phyloP scores from a whole-genome alignment of 176 grass and related monocot genomes.

The Chloris gayana region DNA sequence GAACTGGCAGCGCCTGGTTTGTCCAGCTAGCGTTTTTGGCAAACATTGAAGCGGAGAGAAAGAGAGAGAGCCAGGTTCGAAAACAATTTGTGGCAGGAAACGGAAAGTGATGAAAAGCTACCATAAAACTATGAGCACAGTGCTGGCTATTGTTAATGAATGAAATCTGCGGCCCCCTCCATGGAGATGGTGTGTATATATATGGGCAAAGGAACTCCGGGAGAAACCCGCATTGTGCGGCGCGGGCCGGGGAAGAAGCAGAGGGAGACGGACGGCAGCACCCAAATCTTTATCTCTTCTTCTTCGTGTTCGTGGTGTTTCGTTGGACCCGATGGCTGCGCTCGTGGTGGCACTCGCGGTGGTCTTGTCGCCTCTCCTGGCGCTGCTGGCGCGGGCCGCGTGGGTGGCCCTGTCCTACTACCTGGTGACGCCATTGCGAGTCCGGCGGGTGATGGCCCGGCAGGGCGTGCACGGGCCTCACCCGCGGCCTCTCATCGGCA shows the following conservation, averaged over 20 bases:
- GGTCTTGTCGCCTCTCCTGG: conserved; percentile 21
- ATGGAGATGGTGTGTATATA: conserved; percentile 25
- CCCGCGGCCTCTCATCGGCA: conserved; percentile 60
- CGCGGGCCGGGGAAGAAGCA: neutral
- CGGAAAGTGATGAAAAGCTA: neutral
- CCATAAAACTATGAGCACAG: neutral
- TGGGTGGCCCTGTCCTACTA: conserved; percentile 83
- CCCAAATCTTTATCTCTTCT: neutral
- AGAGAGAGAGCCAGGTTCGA: neutral
- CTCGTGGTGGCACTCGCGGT: conserved; percentile 18
- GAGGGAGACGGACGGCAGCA: neutral
- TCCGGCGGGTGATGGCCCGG: conserved; percentile 63
- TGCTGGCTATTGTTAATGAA: neutral
- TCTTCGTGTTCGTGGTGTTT: no score
- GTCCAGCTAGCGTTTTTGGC: neutral
- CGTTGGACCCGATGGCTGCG: conserved; percentile 46
- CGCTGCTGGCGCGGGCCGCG: conserved; percentile 47
- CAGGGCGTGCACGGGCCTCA: conserved; percentile 69
- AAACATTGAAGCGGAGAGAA: neutral
- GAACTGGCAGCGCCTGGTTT: neutral
- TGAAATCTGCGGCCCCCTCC: neutral
- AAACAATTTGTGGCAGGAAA: neutral
- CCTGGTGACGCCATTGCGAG: conserved; percentile 62
- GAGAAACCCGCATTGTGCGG: neutral
- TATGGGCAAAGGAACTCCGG: neutral